Conservation (phyloP, 352 stramenopile genomes). For the Phytopythium chamaehyphon region DNA sequence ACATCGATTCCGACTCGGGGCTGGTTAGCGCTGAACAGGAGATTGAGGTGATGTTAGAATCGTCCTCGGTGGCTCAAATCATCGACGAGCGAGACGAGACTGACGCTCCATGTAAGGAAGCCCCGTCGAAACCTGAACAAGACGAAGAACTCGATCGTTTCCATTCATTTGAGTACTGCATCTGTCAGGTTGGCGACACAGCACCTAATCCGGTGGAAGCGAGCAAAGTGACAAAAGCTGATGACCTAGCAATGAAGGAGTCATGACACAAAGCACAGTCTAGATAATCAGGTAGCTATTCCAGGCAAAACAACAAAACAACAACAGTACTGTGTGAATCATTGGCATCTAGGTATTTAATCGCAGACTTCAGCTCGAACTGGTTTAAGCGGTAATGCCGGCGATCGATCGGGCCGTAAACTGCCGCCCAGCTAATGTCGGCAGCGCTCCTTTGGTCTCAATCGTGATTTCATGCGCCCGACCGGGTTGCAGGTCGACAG, state of each 20-base stretch:
- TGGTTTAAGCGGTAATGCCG: neutral
- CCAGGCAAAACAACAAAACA: no score
- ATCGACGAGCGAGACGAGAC: neutral
- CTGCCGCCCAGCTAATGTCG: constrained; percentile 25
- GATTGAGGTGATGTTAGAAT: no score
- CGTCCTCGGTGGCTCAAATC: no score
- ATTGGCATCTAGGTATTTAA: no score
- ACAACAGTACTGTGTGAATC: no score
- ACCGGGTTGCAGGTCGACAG: constrained; percentile 14
- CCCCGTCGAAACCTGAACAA: neutral
- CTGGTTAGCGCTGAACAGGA: no score
- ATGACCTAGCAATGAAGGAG: no score
- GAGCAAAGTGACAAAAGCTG: no score
- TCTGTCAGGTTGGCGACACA: constrained; percentile 1
- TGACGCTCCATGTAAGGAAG: neutral
- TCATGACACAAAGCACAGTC: no score
- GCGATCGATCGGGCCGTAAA: constrained; percentile 45
- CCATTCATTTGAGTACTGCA: constrained; percentile 6
- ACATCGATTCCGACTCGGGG: no score
- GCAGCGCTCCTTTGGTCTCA: constrained; percentile 27
- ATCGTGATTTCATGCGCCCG: constrained; percentile 53
- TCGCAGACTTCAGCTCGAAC: no score
- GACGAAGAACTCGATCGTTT: constrained; percentile 6
- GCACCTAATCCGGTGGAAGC: neutral
- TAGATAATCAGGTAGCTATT: no score